A percentile compares a stretch with the other conserved stretches of the same genome.
Conservation (phyloP, 108 stramenopile species). For the Cyclostephanos invisitatus region DNA sequence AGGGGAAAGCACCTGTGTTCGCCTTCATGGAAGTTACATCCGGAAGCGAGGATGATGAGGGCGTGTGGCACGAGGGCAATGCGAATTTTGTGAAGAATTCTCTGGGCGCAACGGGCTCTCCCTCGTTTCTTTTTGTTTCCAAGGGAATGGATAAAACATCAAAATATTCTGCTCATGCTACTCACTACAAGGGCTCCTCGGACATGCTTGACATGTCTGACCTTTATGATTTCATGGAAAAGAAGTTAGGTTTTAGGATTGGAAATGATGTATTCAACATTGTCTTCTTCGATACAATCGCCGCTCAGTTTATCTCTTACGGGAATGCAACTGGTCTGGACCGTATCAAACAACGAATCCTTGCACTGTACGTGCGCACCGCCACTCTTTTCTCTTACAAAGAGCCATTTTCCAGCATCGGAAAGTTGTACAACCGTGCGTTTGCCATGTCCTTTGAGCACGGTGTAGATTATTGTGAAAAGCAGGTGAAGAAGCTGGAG, state of each 20-base stretch:
- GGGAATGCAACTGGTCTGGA: conserved; percentile 39
- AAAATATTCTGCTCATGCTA: conserved; percentile 36
- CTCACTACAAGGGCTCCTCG: conserved; percentile 14
- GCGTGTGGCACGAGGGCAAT: conserved; percentile 34
- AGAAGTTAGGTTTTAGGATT: conserved; percentile 27
- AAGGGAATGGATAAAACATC: conserved; percentile 36
- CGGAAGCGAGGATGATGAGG: conserved; percentile 14
- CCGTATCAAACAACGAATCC: conserved; percentile 33
- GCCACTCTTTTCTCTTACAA: conserved; percentile 40
- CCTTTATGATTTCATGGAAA: conserved; percentile 36
- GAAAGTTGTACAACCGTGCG: conserved; percentile 48
- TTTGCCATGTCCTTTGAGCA: conserved; percentile 42
- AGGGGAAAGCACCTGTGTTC: conserved; percentile 30
- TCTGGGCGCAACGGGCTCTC: conserved; percentile 28
- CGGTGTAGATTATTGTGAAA: conserved; percentile 27
- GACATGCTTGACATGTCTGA: conserved; percentile 11
- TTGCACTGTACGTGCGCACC: conserved; percentile 34
- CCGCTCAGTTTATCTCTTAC: conserved; percentile 34
- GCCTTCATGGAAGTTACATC: conserved; percentile 38
- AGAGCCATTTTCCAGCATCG: conserved; percentile 39
- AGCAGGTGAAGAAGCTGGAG: conserved; percentile 27
- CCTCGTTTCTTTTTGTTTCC: conserved; percentile 33
- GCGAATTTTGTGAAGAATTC: conserved; percentile 29
- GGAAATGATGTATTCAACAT: conserved; percentile 53
- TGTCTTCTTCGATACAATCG: conserved; percentile 46